phyloP scores from a whole-genome alignment of 2,329 filamentous ascomycete genomes.

The Ophidiomyces ophidiicola region DNA sequence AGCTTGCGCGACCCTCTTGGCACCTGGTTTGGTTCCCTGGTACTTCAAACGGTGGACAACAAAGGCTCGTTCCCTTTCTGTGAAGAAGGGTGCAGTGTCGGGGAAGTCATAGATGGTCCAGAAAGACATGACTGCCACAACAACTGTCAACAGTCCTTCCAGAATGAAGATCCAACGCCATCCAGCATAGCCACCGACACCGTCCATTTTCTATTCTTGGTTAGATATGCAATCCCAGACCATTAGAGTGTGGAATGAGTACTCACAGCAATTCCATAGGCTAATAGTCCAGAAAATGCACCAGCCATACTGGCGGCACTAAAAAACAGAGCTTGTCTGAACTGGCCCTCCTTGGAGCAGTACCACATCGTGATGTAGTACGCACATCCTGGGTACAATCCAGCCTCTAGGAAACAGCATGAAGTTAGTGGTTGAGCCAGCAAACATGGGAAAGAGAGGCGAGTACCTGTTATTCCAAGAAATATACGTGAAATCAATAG shows the following conservation, averaged over 20 bases:
- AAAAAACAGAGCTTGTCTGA: conserved; percentile 37
- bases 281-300: conserved; percentile 42
- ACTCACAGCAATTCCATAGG: conserved; percentile 38
- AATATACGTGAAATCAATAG: conserved; percentile 39
- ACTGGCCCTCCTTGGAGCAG: conserved; percentile 32
- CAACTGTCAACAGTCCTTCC: conserved; percentile 37
- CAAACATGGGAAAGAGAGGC: neutral
- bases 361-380: conserved; percentile 40
- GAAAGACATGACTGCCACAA: conserved; percentile 33
- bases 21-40: conserved; percentile 22
- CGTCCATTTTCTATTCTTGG: conserved; percentile 36
- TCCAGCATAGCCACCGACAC: conserved; percentile 35
- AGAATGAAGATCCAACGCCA: conserved; percentile 43
- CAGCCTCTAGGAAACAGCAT: conserved; percentile 24
- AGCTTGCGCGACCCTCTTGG: conserved; percentile 20
- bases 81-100: conserved; percentile 34
- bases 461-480: conserved; percentile 27
- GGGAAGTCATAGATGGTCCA: conserved; percentile 38
- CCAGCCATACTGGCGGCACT: conserved; percentile 39
- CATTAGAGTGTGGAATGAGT: conserved; percentile 5
- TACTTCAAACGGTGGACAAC: conserved; percentile 29
- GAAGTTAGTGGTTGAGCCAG: neutral
- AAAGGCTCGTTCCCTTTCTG: conserved; percentile 29
- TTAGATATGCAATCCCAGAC: conserved; percentile 15
- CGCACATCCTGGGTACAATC: conserved; percentile 33